Conservation (phyloP, 345 rosid genomes). For the Adansonia digitata region DNA sequence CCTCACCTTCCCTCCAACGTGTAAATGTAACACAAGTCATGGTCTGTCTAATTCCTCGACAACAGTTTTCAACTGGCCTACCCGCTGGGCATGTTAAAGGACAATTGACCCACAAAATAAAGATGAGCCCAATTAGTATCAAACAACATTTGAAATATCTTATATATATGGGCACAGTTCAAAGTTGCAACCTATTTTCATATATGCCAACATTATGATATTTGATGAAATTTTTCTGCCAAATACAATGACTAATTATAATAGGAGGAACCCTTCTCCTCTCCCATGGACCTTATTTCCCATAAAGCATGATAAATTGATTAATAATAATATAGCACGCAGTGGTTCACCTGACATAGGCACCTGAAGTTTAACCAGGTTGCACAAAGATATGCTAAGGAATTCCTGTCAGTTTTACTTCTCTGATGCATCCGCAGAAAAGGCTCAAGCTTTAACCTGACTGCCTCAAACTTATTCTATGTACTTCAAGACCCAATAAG, state of each 20-base stretch:
- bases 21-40: background rate
- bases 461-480: background rate
- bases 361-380: background rate
- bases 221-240: background rate
- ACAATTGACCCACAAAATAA: no score
- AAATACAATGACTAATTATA: background rate
- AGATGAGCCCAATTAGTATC: background rate
- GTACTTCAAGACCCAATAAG: slow-evolving; percentile 39
- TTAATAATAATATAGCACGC: background rate
- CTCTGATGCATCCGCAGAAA: background rate
- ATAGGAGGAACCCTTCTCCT: background rate
- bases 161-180: no score
- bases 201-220: no score
- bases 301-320: background rate
- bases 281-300: background rate
- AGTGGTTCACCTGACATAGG: background rate
- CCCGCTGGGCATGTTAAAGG: background rate
- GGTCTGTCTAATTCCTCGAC: background rate
- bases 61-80: background rate
- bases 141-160: background rate
- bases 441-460: background rate
- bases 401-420: background rate
- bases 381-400: background rate
- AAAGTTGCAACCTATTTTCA: no score
- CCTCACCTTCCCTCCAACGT: background rate